A percentile compares a stretch with the other conserved stretches of the same genome.
These are phyloP conservation scores for Hypoxylon perforatum DNA, from an alignment of 495 filamentous ascomycete genomes.

Conservation along the genomic window DNA sequence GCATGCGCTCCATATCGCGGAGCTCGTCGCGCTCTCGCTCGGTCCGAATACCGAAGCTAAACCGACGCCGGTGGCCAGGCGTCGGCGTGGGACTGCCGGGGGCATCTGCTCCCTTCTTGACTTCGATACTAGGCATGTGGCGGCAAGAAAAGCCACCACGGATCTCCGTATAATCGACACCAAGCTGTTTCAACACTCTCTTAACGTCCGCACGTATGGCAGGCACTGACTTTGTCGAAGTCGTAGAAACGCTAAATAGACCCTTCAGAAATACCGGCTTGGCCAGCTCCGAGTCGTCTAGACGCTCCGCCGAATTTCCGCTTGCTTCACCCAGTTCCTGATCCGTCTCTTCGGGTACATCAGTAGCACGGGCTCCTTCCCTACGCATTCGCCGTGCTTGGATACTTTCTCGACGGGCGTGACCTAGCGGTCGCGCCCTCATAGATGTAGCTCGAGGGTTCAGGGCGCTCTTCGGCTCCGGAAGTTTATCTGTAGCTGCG, in stretches of 20 bases:
- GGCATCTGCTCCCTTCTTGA: slow-evolving; percentile 74
- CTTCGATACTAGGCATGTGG: slow-evolving; percentile 88
- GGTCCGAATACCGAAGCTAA: slow-evolving; percentile 79
- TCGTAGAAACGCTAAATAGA: slow-evolving; percentile 96
- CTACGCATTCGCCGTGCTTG: slow-evolving; percentile 77
- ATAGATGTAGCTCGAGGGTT: slow-evolving; percentile 67
- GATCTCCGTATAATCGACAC: slow-evolving; percentile 92
- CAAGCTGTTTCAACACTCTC: slow-evolving; percentile 84
- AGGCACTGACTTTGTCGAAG: slow-evolving; percentile 86
- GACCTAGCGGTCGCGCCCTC: slow-evolving; percentile 89
- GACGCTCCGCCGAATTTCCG: slow-evolving; percentile 62
- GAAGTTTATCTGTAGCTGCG: slow-evolving; percentile 56
- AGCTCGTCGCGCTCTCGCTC: slow-evolving; percentile 71
- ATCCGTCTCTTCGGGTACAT: slow-evolving; percentile 86
- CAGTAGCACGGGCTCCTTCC: slow-evolving; percentile 71
- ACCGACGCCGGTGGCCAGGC: slow-evolving; percentile 75
- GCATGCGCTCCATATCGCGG: slow-evolving; percentile 60
- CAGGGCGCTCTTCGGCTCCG: slow-evolving; percentile 48
- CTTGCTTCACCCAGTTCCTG: slow-evolving; percentile 63
- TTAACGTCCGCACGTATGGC: slow-evolving; percentile 93
- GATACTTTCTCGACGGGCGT: slow-evolving; percentile 89
- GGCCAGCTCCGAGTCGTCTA: slow-evolving; percentile 68
- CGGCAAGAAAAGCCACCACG: slow-evolving; percentile 91
- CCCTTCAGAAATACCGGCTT: slow-evolving; percentile 98
- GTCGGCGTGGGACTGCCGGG: slow-evolving; percentile 61